Base-by-base conservation (phyloP, 2,329 filamentous ascomycete genomes). In the Alternaria panax region DNA sequence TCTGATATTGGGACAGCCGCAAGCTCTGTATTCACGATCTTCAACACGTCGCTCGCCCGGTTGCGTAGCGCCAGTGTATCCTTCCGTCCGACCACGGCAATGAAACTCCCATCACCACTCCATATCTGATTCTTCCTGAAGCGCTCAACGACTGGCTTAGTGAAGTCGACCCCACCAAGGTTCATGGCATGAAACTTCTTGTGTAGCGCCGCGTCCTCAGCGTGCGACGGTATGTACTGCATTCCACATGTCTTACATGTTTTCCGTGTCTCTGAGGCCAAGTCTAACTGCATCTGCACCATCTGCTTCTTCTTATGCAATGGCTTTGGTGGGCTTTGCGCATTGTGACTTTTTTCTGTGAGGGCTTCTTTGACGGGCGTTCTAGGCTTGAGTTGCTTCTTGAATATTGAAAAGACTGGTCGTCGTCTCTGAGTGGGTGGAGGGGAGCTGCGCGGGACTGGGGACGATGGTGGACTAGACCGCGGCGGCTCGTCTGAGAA, bases 181-280 rank as follows among this genome's bases (percentile, higher is more conserved):
- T 87, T 86, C 77, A 86, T 85, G 34, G 85, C 84, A 71, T 90
- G 88, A 65, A 87, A 90, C 63, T 86, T 87, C 64, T 85, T 84
- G 70, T 90, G 88, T 54, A 90, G 70, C 7, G 82, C 83, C n/a
- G 81, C 79, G 66, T 90, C 88, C 67, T 89, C 87, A 7, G 80
- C 76, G 50, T 85, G 85, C 0, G 87, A 88, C 4, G 87, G 85
- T 32, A 87, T 82, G 66, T 90, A 90, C 53, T 88, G 86, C 88
- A 90, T 90, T 1, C 86, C 85, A 67, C 88, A 90, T 3, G 79
- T 80, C 36, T 80, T 79, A 75, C 88, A 90, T 11, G 83, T 85
- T 65, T 84, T 85, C 46, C 85, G 82, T 38, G 84, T 77, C 41
- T 85, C 82, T 38, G 81, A 79, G 2, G 86, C 87, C 12, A 89